Conservation (phyloP, 257 asterid genomes). For the Fraxinus excelsior region DNA sequence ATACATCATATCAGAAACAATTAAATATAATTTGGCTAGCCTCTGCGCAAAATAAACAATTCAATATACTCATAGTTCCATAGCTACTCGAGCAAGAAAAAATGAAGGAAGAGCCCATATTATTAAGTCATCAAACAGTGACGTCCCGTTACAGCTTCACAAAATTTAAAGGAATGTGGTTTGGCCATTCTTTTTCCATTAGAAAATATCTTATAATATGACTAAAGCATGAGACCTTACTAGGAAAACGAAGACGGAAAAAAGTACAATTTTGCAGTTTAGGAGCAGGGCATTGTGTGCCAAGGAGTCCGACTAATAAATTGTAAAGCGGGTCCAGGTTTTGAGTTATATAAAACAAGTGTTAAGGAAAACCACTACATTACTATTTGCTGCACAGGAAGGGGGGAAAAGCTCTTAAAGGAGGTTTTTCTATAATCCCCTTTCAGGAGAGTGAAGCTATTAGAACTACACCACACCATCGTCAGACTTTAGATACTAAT, state of each 20-base stretch:
- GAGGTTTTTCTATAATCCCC: not conserved
- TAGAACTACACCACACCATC: not conserved
- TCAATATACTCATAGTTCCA: not conserved
- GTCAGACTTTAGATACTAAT: not conserved
- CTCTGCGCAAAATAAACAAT: conserved; percentile 18
- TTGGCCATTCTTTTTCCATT: not conserved
- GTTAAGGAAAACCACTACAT: not conserved
- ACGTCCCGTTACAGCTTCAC: not conserved
- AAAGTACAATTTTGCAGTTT: too few species aligned
- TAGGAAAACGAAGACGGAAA: not conserved
- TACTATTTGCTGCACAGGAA: not conserved
- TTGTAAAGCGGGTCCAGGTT: not conserved
- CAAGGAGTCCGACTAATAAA: not conserved
- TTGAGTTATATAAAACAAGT: not conserved
- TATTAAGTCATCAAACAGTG: not conserved
- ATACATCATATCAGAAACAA: conserved; percentile 6
- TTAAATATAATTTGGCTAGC: conserved; percentile 22
- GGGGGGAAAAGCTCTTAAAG: not conserved
- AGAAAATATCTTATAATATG: not conserved
- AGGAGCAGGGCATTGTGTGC: not conserved
- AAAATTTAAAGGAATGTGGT: not conserved
- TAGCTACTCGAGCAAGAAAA: not conserved
- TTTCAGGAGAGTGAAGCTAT: not conserved
- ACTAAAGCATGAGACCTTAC: not conserved
- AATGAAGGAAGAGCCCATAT: not conserved